These are phyloP conservation scores for Lentinula sp. DNA, from an alignment of 768 basidiomycete genomes.

Conservation along the genomic window DNA sequence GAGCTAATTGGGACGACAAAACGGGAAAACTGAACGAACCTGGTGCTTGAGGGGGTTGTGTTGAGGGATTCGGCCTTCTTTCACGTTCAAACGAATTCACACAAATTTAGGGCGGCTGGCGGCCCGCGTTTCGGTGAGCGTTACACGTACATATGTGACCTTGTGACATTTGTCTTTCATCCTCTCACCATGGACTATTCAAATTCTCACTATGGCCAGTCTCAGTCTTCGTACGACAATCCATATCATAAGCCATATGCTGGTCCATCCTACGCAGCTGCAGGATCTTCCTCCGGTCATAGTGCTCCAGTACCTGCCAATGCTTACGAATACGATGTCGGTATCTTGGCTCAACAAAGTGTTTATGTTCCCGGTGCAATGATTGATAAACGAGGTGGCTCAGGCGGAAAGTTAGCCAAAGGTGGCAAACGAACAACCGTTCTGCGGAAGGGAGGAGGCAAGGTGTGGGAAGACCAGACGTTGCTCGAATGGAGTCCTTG, in stretches of 20 bases:
- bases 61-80: neutral
- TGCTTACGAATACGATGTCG: conserved; percentile 90
- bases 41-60: neutral
- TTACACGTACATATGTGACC: neutral
- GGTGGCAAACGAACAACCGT: conserved; percentile 93
- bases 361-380: conserved; percentile 90
- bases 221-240: conserved; percentile 27
- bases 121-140: too few relatives aligned
- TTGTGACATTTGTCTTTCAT: neutral
- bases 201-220: conserved; percentile 24
- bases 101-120: neutral
- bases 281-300: conserved; percentile 58
- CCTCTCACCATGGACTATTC: conserved; percentile 33
- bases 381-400: conserved; percentile 82
- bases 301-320: conserved; percentile 80
- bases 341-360: conserved; percentile 84
- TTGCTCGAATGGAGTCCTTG: conserved; percentile 96
- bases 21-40: neutral
- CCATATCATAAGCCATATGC: conserved; percentile 79
- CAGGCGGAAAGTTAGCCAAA: conserved; percentile 81
- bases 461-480: conserved; percentile 98
- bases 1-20: neutral
- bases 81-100: too few relatives aligned
- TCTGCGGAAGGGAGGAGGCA: conserved; percentile 90
- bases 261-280: conserved; percentile 65